Base-by-base conservation (phyloP, 257 asterid species). In the Nicotiana obtusifolia region DNA sequence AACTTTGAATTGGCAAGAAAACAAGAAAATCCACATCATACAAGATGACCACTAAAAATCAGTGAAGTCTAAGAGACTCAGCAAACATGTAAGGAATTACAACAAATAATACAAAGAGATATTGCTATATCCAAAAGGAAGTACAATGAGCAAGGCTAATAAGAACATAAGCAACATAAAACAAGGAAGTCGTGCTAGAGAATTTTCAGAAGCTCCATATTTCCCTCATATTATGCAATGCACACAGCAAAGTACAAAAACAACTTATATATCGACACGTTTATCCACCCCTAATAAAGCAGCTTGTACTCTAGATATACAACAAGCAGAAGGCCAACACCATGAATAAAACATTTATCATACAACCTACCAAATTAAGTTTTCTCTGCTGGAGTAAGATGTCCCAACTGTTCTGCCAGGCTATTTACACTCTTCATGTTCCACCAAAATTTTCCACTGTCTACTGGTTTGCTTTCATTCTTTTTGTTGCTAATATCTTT, bases 321-420 rank as follows among this genome's bases (percentile, higher is more conserved):
- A 87, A 64, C 78, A 49, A 75, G 80, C 83, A 80, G 22, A 75
- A 81, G 78, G 59, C 62, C 8, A 73, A 49, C 61, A 49, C 33
- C 62, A 5, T 49, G 26, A 24, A 47, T 24, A 24, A 75, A 49
- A 33, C 26, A 75, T 47, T 75, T 61, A 56, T 26, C 2, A 52
- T 35, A 84, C 11, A 76, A 80, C 84, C 84, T 83, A 81, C 85
- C 81, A 77, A 80, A 35, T 67, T 65, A 91, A 82, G 95, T 93
- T 81, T 88, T 91, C 91, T 91, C 97, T 4, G 92, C 92, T 15
- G 97, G 93, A 80, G 98, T 88, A 85, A 91, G 95, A 89, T 95
- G 95, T 8, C 92, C 97, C 93, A 92, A 84, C 86, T 91, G 94
- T 76, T 92, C 94, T 1, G 90, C 85, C 77, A 88, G 91, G 88